Conservation (phyloP, 2,329 filamentous ascomycete genomes). For the Sordariomycetes sp. region DNA sequence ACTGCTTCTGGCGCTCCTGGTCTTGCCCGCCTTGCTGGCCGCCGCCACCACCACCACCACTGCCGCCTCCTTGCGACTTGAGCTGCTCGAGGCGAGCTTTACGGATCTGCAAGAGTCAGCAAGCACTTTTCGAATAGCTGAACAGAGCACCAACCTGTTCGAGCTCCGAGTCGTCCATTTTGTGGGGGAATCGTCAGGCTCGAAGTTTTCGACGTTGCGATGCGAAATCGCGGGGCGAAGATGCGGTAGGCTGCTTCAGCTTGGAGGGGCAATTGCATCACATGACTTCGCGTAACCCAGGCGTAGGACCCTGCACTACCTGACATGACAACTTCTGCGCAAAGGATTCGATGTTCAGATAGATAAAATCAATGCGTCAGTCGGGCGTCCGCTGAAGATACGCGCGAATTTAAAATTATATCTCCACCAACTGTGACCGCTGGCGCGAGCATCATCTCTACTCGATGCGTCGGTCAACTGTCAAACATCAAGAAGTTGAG, state of each 20-base stretch:
- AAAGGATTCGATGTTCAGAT: too few species aligned
- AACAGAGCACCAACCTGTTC: slow-evolving; percentile 23
- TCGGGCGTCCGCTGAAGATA: too few species aligned
- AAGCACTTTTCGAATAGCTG: too few species aligned
- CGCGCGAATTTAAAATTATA: too few species aligned
- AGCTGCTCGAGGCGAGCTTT: slow-evolving; percentile 90
- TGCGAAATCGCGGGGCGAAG: slow-evolving; percentile 1
- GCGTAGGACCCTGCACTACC: background rate
- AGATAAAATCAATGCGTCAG: too few species aligned
- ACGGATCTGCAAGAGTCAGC: slow-evolving; percentile 54
- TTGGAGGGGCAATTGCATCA: slow-evolving; percentile 11
- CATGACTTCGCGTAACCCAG: slow-evolving; percentile 6
- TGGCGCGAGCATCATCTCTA: too few species aligned
- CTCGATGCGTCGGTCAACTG: too few species aligned
- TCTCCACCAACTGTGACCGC: too few species aligned
- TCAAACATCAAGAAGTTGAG: too few species aligned
- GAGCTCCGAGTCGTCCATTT: slow-evolving; percentile 35
- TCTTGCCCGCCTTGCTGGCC: slow-evolving; percentile 26
- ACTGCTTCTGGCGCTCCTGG: slow-evolving; percentile 52
- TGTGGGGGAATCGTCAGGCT: slow-evolving; percentile 3
- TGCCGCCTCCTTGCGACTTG: slow-evolving; percentile 58
- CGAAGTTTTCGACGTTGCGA: background rate
- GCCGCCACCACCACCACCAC: slow-evolving; percentile 30
- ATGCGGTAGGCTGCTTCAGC: too few species aligned
- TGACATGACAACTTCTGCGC: too few species aligned